A percentile compares a stretch with the other conserved stretches of the same genome.
These are phyloP conservation scores for Podospora bellae-mahoneyi DNA, from an alignment of 495 filamentous ascomycete species.

Conservation along the genomic window DNA sequence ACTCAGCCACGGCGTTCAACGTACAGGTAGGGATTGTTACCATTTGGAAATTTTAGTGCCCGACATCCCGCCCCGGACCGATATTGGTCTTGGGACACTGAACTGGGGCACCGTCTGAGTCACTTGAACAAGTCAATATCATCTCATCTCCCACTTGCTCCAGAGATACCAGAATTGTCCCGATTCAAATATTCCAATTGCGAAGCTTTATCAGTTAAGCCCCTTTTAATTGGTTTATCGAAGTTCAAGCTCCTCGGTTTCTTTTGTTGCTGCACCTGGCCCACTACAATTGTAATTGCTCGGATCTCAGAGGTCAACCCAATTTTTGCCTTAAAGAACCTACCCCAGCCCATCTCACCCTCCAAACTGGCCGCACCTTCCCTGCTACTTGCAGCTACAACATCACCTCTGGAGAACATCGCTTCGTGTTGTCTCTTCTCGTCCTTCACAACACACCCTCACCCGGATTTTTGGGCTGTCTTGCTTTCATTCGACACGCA, in stretches of 20 bases:
- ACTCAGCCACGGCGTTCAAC: neutral
- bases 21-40: neutral
- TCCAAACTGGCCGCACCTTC: slow-evolving; percentile 5
- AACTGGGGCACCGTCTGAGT: slow-evolving; percentile 10
- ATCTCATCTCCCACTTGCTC: neutral
- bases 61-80: slow-evolving; percentile 14
- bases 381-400: neutral
- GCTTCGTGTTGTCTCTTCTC: slow-evolving; percentile 1
- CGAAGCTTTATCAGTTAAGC: neutral
- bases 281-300: neutral
- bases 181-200: neutral
- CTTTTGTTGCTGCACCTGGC: slow-evolving; percentile 1
- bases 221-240: neutral
- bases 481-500: neutral
- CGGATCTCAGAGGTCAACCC: neutral
- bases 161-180: neutral
- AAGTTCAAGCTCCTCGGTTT: neutral
- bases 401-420: neutral
- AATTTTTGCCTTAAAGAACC: neutral
- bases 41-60: slow-evolving; percentile 3
- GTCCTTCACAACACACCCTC: neutral
- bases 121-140: slow-evolving; percentile 5
- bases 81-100: neutral
- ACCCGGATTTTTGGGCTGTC: neutral
- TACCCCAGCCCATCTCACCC: neutral